Conservation (phyloP, 2,329 filamentous ascomycete species). For the Fusarium tanahbumbuense region DNA sequence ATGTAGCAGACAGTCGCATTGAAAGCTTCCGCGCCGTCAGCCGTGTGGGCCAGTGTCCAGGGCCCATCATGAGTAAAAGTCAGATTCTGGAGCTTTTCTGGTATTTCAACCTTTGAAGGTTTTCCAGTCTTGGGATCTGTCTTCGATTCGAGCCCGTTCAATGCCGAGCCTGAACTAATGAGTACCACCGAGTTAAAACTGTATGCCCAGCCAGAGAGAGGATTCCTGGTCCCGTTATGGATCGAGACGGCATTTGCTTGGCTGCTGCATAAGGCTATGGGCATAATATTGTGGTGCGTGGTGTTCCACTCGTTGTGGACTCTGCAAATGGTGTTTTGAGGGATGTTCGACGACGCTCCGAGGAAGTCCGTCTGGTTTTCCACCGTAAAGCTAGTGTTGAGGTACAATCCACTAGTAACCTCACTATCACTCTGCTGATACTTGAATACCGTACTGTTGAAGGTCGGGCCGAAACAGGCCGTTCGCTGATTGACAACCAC, state of each 20-base stretch:
- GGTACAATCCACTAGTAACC: conserved; percentile 2
- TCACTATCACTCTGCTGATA: not conserved
- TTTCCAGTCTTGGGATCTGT: not conserved
- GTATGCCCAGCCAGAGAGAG: conserved; percentile 16
- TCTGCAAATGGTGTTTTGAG: not conserved
- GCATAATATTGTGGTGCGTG: not conserved
- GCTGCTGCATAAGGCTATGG: not conserved
- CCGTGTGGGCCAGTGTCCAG: conserved; percentile 1
- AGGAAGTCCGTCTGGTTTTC: not conserved
- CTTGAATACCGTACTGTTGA: not conserved
- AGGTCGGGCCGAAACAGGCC: conserved; percentile 1
- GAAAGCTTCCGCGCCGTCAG: conserved; percentile 2
- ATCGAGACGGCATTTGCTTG: not conserved
- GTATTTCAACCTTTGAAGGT: not conserved
- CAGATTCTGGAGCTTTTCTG: not conserved
- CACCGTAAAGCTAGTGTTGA: not conserved
- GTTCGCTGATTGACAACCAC: conserved; percentile 12
- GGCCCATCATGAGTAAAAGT: not conserved
- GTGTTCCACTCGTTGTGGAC: conserved; percentile 5
- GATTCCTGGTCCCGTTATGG: not conserved
- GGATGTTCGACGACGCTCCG: not conserved
- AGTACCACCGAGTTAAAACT: conserved; percentile 1
- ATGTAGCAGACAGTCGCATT: conserved; percentile 4
- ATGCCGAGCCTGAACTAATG: not conserved
- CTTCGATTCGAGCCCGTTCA: not conserved